These are phyloP conservation scores for Rhizoclosmatium sp. DNA, from an alignment of 192 early-diverging fungal genomes.

Conservation along the genomic window DNA sequence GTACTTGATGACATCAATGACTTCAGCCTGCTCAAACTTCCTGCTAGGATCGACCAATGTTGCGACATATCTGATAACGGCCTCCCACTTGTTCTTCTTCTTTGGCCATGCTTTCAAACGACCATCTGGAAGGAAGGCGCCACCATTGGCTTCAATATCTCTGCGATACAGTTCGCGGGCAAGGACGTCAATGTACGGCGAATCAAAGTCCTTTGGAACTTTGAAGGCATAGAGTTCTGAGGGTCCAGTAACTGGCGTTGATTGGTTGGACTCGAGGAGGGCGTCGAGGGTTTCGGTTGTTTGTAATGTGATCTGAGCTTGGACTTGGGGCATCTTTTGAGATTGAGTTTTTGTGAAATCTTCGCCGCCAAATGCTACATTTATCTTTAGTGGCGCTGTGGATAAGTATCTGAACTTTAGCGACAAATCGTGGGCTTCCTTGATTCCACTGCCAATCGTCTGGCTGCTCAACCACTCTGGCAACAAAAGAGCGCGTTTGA, in stretches of 20 bases:
- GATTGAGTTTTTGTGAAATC: too few relatives aligned
- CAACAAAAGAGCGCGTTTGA: too few relatives aligned
- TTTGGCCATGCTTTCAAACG: constrained; percentile 12
- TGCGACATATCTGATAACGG: constrained; percentile 9
- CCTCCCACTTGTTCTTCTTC: neutral
- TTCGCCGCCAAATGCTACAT: too few relatives aligned
- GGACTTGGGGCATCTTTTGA: too few relatives aligned
- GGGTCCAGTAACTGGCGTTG: neutral
- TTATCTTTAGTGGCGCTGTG: too few relatives aligned
- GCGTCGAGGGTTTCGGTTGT: neutral
- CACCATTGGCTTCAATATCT: neutral
- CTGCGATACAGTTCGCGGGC: constrained; percentile 21
- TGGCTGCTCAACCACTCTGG: too few relatives aligned
- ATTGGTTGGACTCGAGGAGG: neutral
- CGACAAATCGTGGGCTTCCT: too few relatives aligned
- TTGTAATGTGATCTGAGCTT: neutral
- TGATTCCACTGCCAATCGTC: too few relatives aligned
- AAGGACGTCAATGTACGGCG: constrained; percentile 30
- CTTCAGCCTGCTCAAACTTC: constrained; percentile 6
- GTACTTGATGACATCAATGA: neutral
- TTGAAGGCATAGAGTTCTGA: neutral
- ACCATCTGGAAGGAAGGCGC: neutral
- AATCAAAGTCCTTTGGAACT: constrained; percentile 1
- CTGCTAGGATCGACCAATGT: constrained; percentile 3
- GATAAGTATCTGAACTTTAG: too few relatives aligned